These are phyloP conservation scores for Tuber melanosporum DNA, from an alignment of 495 filamentous ascomycete species.

Conservation along the genomic window DNA sequence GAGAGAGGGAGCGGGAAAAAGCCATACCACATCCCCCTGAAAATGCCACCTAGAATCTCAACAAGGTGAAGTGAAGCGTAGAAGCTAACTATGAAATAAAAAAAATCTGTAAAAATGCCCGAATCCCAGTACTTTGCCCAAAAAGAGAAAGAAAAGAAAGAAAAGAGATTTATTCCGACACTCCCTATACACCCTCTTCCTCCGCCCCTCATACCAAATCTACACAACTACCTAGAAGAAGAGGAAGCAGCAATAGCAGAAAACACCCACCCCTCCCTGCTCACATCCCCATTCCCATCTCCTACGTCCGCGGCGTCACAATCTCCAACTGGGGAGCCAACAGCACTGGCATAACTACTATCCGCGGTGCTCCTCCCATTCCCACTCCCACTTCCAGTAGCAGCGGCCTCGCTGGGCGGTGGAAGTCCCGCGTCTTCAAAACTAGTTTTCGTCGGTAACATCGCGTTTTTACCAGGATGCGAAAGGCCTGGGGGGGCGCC, in stretches of 20 bases:
- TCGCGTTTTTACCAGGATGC: slow-evolving; percentile 32
- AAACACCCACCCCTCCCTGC: slow-evolving; percentile 8
- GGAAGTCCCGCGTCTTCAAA: slow-evolving; percentile 34
- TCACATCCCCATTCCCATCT: slow-evolving; percentile 7
- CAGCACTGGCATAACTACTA: slow-evolving; percentile 31
- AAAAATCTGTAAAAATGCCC: background rate
- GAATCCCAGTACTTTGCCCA: background rate
- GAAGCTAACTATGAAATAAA: background rate
- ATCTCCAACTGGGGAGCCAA: slow-evolving; percentile 26
- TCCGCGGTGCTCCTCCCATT: slow-evolving; percentile 17
- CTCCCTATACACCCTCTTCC: background rate
- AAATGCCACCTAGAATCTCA: background rate
- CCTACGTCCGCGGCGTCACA: slow-evolving; percentile 5
- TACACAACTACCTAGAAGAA: background rate
- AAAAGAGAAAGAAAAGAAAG: background rate
- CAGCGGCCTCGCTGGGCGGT: background rate
- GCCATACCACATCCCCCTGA: background rate
- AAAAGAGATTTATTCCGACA: background rate
- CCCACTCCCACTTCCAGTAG: background rate
- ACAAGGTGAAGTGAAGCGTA: background rate
- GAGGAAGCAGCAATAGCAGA: background rate
- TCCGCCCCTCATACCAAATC: background rate
- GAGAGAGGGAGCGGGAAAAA: background rate
- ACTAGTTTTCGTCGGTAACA: slow-evolving; percentile 38
- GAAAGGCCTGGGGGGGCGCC: slow-evolving; percentile 27